Evolutionary conservation across 2,329 filamentous ascomycete genomes (phyloP), one percentile per base, ranked within the genome.

Genomic region (Ascomycota sp.): DNA sequence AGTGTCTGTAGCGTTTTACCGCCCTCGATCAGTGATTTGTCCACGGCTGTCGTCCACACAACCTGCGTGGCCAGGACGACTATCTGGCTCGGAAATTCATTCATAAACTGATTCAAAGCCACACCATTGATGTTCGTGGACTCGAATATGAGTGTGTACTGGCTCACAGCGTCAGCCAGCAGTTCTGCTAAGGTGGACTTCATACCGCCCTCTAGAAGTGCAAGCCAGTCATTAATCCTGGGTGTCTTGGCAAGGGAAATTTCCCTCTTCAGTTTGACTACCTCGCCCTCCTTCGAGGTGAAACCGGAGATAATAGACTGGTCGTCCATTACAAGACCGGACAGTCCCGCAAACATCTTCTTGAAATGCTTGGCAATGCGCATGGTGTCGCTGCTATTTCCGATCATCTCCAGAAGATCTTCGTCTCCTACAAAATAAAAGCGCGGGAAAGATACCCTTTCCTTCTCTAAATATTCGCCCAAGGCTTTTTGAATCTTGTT

Each of bases 361-460:
- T 92, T 86, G 62, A 99, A 83, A 59, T 99, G 91, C 54, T 98
- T 98, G 29, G 89, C 82, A 43, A 98, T 91, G 35, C 89, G 83
- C 39, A 89, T 60, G 8, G 86, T 92, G 48, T 99, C 89, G 48
- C 93, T 93, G 58, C 86, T 95, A 54, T 99, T 99, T 50, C 89
- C 89, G 42, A 99, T 99, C 58, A 99, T 99, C 54, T 99, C 89
- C 21, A 99, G 66, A 37, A 99, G 61, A 55, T 99, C 89, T 50
- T 99, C 91, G 47, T 99, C 91, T 53, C 89, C 89, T 36, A 99
- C 91, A 46, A 98, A 99, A 61, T 99, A 99, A 62, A 99, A 99
- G 37, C 89, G 75, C 31, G 89, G 89, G 59, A 99, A 99, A 0
- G 86, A 92, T 0, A 95, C 79, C 56, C 89, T 76, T 57, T 99